A percentile compares a stretch with the other conserved stretches of the same genome.
Conservation (phyloP, 106 monocot species). For the Allium sativum region DNA sequence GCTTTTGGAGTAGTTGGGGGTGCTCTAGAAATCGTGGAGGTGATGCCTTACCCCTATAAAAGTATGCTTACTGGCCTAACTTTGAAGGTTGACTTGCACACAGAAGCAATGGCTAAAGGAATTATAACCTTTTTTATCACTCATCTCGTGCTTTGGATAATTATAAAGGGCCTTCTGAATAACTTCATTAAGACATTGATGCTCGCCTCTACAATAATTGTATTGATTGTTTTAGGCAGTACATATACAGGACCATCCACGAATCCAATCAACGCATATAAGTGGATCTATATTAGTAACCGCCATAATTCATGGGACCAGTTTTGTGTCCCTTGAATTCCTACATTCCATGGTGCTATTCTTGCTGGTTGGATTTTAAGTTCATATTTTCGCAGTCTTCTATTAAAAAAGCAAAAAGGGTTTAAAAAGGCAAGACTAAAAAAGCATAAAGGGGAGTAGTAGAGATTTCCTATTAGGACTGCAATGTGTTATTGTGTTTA, state of each 20-base stretch:
- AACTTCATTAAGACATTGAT: conserved; percentile 46
- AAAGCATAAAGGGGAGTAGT: neutral
- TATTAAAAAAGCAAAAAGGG: conserved; percentile 6
- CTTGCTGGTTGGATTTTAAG: conserved; percentile 13
- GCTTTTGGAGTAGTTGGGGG: conserved; percentile 76
- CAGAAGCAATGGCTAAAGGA: conserved; percentile 67
- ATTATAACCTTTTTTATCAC: conserved; percentile 73
- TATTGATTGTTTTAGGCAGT: conserved; percentile 44
- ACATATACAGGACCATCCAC: conserved; percentile 74
- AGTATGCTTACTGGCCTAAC: conserved; percentile 69
- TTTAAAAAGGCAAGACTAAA: neutral
- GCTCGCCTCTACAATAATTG: conserved; percentile 46
- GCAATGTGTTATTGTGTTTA: too few relatives aligned
- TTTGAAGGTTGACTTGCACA: conserved; percentile 72
- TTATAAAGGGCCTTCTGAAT: conserved; percentile 59
- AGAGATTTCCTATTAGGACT: too few relatives aligned
- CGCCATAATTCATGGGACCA: conserved; percentile 15
- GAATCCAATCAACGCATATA: conserved; percentile 84
- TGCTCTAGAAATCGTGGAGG: conserved; percentile 53
- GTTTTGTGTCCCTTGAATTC: conserved; percentile 15
- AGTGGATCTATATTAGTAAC: conserved; percentile 64
- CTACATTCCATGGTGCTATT: conserved; percentile 15
- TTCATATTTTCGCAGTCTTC: conserved; percentile 8
- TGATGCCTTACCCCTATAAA: conserved; percentile 78
- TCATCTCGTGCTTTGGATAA: conserved; percentile 56